Conservation (phyloP, 495 filamentous ascomycete species). For the Neurospora tetrasperma region DNA sequence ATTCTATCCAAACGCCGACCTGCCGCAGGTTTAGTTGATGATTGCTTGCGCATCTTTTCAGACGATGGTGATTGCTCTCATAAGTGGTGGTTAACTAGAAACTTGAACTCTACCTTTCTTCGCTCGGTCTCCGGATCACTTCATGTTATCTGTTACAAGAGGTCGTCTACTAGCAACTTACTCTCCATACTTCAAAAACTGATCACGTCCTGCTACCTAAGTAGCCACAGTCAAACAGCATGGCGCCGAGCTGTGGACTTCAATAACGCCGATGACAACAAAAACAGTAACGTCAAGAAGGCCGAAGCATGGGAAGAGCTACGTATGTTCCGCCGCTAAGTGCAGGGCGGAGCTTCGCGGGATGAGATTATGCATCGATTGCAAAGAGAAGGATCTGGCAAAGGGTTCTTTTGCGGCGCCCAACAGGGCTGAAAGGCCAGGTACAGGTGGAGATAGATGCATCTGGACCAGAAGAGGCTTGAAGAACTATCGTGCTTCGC, state of each 20-base stretch:
- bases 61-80: not conserved
- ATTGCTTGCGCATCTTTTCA: not conserved
- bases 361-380: conserved; percentile 11
- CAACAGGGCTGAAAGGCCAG: not conserved
- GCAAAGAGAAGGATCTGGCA: not conserved
- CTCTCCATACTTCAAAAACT: not conserved
- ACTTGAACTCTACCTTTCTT: not conserved
- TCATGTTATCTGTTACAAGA: no score
- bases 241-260: not conserved
- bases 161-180: not conserved
- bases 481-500: not conserved
- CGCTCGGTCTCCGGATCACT: not conserved
- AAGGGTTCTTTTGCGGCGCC: not conserved
- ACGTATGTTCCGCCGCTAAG: conserved; percentile 18
- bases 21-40: not conserved
- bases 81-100: not conserved
- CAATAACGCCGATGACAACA: not conserved
- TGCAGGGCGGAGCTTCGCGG: conserved; percentile 20
- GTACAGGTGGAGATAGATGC: not conserved
- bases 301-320: conserved; percentile 19
- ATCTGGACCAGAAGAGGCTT: not conserved
- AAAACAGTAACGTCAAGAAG: not conserved
- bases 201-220: not conserved
- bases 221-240: not conserved
- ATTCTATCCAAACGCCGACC: not conserved